Conservation (phyloP, 805 yeast genomes). For the Cyberlindnera meyerae region DNA sequence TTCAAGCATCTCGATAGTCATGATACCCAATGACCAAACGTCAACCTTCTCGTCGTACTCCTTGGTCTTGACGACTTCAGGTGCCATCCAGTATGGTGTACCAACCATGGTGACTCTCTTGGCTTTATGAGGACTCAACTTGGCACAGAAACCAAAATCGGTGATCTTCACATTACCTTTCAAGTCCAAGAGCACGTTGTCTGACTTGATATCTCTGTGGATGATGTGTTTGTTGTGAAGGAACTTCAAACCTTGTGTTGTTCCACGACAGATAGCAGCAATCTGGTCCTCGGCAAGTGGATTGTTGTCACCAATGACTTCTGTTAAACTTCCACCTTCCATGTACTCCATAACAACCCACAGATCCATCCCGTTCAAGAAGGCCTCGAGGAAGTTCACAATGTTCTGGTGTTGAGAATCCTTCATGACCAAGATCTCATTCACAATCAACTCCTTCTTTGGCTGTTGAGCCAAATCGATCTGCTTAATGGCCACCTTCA, state of each 20-base stretch:
- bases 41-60: conserved; percentile 97
- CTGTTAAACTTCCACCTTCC: conserved; percentile 98
- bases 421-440: conserved; percentile 95
- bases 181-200: conserved; percentile 80
- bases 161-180: conserved; percentile 88
- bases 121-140: conserved; percentile 72
- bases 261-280: conserved; percentile 85
- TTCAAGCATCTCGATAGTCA: conserved; percentile 98
- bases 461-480: conserved; percentile 91
- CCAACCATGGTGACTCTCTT: conserved; percentile 99
- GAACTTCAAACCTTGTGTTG: conserved; percentile 86
- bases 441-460: conserved; percentile 88
- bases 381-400: conserved; percentile 91
- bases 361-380: conserved; percentile 61
- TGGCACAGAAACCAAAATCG: conserved; percentile 97
- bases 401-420: conserved; percentile 92
- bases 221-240: conserved; percentile 89
- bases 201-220: conserved; percentile 96
- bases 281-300: conserved; percentile 80
- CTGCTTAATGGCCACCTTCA: conserved; percentile 91
- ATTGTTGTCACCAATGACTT: conserved; percentile 86
- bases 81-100: conserved; percentile 99
- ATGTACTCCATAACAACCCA: conserved; percentile 99
- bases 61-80: conserved; percentile 93
- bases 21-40: conserved; percentile 97